A percentile compares a stretch with the other conserved stretches of the same genome.
Conservation (phyloP, 495 filamentous ascomycete species). For the Jackrogersella minutella region DNA sequence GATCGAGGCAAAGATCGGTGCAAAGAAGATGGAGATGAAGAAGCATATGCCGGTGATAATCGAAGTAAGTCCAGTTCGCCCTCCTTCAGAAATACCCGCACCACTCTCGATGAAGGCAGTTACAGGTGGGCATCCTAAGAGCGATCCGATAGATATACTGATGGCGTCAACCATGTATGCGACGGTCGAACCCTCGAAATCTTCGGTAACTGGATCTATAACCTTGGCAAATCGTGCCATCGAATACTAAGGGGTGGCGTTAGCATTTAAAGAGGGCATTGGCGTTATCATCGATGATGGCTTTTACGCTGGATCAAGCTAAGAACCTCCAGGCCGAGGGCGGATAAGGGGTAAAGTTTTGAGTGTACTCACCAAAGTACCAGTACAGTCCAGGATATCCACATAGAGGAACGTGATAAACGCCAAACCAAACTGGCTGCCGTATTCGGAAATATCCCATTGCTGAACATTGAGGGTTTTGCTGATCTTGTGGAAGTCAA, state of each 20-base stretch:
- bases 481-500: conserved; percentile 77
- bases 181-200: conserved; percentile 80
- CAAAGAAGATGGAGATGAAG: conserved; percentile 87
- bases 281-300: not conserved
- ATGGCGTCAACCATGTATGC: conserved; percentile 83
- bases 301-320: not conserved
- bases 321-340: not conserved
- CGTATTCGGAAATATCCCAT: conserved; percentile 69
- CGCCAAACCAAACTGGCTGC: conserved; percentile 75
- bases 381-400: conserved; percentile 80
- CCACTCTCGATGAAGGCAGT: conserved; percentile 86
- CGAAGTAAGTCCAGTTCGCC: conserved; percentile 82
- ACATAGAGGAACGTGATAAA: conserved; percentile 87
- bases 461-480: conserved; percentile 70
- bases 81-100: conserved; percentile 84
- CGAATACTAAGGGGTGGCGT: conserved; percentile 60
- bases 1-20: conserved; percentile 84
- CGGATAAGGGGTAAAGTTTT: not conserved
- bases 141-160: conserved; percentile 76
- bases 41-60: conserved; percentile 78
- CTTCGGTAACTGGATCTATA: conserved; percentile 74
- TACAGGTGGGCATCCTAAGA: conserved; percentile 77
- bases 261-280: not conserved
- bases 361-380: conserved; percentile 59
- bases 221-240: conserved; percentile 81